Evolutionary conservation across 73 alveolate genomes (phyloP).

Genomic region (Paramecium biaurelia): DNA sequence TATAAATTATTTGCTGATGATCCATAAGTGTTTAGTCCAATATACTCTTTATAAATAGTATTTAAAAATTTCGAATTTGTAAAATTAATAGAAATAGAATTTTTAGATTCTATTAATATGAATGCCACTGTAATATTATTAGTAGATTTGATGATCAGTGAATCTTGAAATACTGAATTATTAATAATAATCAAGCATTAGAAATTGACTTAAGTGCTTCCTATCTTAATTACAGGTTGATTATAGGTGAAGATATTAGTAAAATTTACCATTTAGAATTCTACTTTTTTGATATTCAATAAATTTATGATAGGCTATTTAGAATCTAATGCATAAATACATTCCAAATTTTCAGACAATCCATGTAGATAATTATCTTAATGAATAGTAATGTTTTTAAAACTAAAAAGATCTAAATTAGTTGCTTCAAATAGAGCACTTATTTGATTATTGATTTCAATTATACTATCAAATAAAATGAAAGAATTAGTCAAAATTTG

Average conservation of each 20-base stretch:
- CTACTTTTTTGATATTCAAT: background rate
- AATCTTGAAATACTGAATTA: background rate
- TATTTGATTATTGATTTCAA: background rate
- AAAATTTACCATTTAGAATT: background rate
- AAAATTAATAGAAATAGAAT: background rate
- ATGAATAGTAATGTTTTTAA: background rate
- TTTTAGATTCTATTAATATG: background rate
- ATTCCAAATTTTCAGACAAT: background rate
- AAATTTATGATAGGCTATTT: background rate
- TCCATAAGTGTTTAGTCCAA: background rate
- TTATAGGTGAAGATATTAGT: background rate
- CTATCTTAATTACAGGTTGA: background rate
- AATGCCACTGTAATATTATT: background rate
- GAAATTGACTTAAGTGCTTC: background rate
- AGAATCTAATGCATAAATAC: background rate
- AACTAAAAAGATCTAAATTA: background rate
- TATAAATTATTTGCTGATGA: background rate
- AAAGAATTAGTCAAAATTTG: background rate
- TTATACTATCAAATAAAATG: background rate
- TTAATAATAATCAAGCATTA: background rate
- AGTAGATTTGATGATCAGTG: background rate
- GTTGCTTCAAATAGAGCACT: background rate
- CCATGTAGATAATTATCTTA: background rate
- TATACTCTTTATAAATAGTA: background rate
- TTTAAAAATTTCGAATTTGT: background rate